phyloP scores from a whole-genome alignment of 805 yeast genomes.

The Ascoidea rubescens region DNA sequence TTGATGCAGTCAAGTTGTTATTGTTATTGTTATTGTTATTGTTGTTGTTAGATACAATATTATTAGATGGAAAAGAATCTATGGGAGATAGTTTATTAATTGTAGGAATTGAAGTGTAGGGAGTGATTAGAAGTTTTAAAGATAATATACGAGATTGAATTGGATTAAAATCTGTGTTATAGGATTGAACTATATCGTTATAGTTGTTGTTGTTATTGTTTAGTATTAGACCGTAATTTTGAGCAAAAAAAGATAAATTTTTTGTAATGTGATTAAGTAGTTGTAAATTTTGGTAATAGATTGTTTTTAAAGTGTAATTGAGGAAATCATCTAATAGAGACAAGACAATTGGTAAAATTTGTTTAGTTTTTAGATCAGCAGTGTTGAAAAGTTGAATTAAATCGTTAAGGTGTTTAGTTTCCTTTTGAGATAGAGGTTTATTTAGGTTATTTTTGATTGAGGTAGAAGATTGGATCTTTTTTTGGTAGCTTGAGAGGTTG shows the following conservation, averaged over 20 bases:
- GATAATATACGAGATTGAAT: background rate
- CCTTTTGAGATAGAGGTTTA: constrained; percentile 15
- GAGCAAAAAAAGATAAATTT: background rate
- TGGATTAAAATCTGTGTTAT: background rate
- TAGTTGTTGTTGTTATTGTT: too few species aligned
- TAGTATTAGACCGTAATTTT: background rate
- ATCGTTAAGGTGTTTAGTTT: constrained; percentile 16
- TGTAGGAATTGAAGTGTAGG: background rate
- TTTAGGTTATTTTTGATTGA: constrained; percentile 19
- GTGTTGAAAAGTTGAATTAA: constrained; percentile 8
- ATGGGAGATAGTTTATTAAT: too few species aligned
- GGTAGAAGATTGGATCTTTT: constrained; percentile 18
- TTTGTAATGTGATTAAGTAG: constrained; percentile 7
- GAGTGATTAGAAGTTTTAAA: background rate
- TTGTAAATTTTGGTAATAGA: constrained; percentile 20
- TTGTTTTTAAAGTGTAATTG: constrained; percentile 19
- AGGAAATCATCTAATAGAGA: constrained; percentile 26
- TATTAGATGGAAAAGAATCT: background rate
- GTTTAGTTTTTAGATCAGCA: constrained; percentile 17
- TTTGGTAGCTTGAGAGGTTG: constrained; percentile 16
- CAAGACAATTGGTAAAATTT: constrained; percentile 23
- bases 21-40: too few species aligned
- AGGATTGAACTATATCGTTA: background rate
- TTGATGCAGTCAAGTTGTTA: background rate
- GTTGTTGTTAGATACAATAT: background rate